Conservation (phyloP, 805 yeast genomes). For the Komagataella populi region DNA sequence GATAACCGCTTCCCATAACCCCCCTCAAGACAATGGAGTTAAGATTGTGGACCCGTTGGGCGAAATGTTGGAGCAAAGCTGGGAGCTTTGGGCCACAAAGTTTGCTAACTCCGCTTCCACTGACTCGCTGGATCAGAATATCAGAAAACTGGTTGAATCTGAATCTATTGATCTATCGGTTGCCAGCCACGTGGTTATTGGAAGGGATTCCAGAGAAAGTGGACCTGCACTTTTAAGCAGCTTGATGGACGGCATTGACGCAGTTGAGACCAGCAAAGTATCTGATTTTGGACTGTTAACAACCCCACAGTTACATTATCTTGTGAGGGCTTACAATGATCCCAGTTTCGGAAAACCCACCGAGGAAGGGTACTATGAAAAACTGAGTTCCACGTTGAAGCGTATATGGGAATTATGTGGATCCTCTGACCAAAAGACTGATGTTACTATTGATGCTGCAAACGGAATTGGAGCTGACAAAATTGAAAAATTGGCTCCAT, state of each 20-base stretch:
- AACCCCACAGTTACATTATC: slow-evolving; percentile 89
- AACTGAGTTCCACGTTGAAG: slow-evolving; percentile 41
- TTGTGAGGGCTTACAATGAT: slow-evolving; percentile 66
- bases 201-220: slow-evolving; percentile 80
- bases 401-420: slow-evolving; percentile 21
- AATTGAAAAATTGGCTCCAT: slow-evolving; percentile 27
- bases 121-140: slow-evolving; percentile 25
- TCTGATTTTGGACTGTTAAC: slow-evolving; percentile 61
- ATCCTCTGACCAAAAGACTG: slow-evolving; percentile 14
- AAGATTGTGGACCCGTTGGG: slow-evolving; percentile 92
- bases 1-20: slow-evolving; percentile 94
- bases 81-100: slow-evolving; percentile 76
- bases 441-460: slow-evolving; percentile 74
- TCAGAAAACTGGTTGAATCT: slow-evolving; percentile 23
- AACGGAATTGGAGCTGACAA: slow-evolving; percentile 95
- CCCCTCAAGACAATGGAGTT: slow-evolving; percentile 84
- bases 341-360: slow-evolving; percentile 42
- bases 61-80: slow-evolving; percentile 67
- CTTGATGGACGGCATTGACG: slow-evolving; percentile 46
- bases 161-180: slow-evolving; percentile 30
- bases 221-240: slow-evolving; percentile 53
- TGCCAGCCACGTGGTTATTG: slow-evolving; percentile 43
- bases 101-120: slow-evolving; percentile 57
- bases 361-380: slow-evolving; percentile 58
- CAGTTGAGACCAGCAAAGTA: slow-evolving; percentile 27